Evolutionary conservation across 1,284 basidiomycete genomes (phyloP), one percentile per base, ranked within the genome.

Genomic region (Irpex sp.): DNA sequence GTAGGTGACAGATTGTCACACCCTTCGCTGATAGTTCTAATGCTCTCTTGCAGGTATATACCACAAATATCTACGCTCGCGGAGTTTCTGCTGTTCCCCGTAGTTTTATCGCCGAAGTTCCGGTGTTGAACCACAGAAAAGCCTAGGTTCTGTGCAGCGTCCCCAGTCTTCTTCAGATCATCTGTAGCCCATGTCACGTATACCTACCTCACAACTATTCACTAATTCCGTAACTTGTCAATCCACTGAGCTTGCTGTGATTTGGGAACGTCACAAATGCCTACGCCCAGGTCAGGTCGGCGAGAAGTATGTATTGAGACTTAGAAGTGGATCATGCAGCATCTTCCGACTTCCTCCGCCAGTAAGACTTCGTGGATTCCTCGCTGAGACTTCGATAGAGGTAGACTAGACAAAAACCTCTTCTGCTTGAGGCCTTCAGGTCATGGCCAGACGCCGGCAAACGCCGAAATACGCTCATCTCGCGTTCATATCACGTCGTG

Each of bases 11-110:
- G 9, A 39, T n/a, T 19, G 21, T 13, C 15, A 11, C 53, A 37
- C 56, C 65, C 64, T 1, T 1, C 3, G 33, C 11, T 33, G 61
- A 17, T 33, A 26, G n/a, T 64, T 33, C 5, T 49, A 62, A 64
- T 31, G 21, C 53, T 26, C 15, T 37, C 3, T 47, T 61, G 57
- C 59, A 93, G 93, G 83, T 94, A 19, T 88, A 91, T 71, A 97
- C 95, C 21, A 90, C 86, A 49, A 86, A 89, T 58, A 88, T 93
- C 47, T 97, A 95, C 70, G 95, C 94, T 1, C 88, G 94, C 3
- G 91, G 90, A 31, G 94, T 95, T 5, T 95, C 93, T 0, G 80
- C 86, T 0, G 86, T 97, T 55, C 85, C 89, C 13, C 88, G 88
- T 68, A 74, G 75, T 31, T 85, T 81, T 77, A 75, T 87, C 33